Base-by-base conservation (phyloP, 768 basidiomycete genomes). In the Termitomyces sp. region DNA sequence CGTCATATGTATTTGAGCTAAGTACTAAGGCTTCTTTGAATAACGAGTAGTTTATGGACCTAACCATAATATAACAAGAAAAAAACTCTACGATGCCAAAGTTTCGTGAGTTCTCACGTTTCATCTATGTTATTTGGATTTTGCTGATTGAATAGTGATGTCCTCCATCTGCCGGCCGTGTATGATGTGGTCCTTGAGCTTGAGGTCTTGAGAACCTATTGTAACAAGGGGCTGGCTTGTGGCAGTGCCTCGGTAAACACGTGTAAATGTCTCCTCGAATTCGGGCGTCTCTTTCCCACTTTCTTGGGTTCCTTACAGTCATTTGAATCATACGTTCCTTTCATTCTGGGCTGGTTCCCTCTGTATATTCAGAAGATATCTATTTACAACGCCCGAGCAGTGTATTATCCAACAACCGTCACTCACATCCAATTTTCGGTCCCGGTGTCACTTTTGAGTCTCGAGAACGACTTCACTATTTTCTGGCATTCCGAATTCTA, bases 321-420 rank as follows among this genome's bases (percentile, higher is more conserved):
- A 44, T 48, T 61, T 55, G 55, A 48, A 42, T n/a, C 35, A 32
- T 39, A 58, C 48, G 17, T 61, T 52, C 23, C 48, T 62, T 41
- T 67, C 62, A 53, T 67, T 63, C 61, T 56, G 61, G 64, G 61
- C 66, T 52, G 64, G 64, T 58, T 63, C 60, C 63, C 53, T 54
- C 47, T n/a, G 54, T 62, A 45, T 66, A 60, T 61, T 55, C 44
- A 59, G 57, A 11, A 64, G 63, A 66, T 58, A 62, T 55, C 51
- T 52, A 48, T 64, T 67, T 64, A 52, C 44, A 59, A 58, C 58
- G 48, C 59, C 57, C 52, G 42, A 50, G 45, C 19, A 57, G 49
- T 47, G 8, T 49, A 28, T 23, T 42, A 10, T 41, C 25, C 42
- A n/a, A n/a, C n/a, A n/a, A n/a, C n/a, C n/a, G n/a, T n/a, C 16